These are phyloP conservation scores for Afroboletus lepidellus DNA, from an alignment of 1,284 basidiomycete genomes.

Conservation along the genomic window DNA sequence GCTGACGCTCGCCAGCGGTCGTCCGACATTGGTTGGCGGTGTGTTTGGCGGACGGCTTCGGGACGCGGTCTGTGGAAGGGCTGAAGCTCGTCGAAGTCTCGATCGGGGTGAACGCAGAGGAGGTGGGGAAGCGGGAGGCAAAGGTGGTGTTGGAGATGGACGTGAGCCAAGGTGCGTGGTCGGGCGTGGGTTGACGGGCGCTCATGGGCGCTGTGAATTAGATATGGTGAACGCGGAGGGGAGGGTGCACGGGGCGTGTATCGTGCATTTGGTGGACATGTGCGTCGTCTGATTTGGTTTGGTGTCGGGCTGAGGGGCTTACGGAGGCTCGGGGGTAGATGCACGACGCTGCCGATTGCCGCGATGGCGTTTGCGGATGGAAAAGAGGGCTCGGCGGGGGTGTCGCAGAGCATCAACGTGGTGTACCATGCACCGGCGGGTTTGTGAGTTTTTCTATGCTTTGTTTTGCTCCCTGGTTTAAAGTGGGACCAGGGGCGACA, in stretches of 20 bases:
- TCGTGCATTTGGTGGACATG: slow-evolving; percentile 51
- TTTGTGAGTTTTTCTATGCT: slow-evolving; percentile 37
- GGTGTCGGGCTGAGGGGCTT: background rate
- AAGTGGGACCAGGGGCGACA: slow-evolving; percentile 41
- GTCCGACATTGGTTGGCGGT: slow-evolving; percentile 12
- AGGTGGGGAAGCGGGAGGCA: slow-evolving; percentile 44
- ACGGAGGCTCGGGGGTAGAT: slow-evolving; percentile 30
- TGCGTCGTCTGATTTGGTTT: slow-evolving; percentile 22
- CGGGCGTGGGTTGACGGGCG: background rate
- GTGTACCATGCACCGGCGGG: slow-evolving; percentile 54
- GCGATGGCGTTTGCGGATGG: slow-evolving; percentile 31
- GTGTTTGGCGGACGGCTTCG: slow-evolving; percentile 16
- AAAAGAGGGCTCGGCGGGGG: slow-evolving; percentile 25
- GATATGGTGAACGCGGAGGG: slow-evolving; percentile 49
- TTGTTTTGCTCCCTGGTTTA: background rate
- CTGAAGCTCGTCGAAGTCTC: slow-evolving; percentile 45
- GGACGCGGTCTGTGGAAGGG: slow-evolving; percentile 17
- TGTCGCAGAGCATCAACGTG: slow-evolving; percentile 48
- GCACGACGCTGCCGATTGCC: slow-evolving; percentile 44
- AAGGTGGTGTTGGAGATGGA: slow-evolving; percentile 48
- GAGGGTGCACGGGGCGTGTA: slow-evolving; percentile 53
- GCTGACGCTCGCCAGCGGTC: background rate
- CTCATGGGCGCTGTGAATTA: background rate
- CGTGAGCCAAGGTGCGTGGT: slow-evolving; percentile 44
- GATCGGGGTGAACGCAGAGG: slow-evolving; percentile 43